phyloP scores from a whole-genome alignment of 495 filamentous ascomycete genomes.

The Aspergillus heteromorphus region DNA sequence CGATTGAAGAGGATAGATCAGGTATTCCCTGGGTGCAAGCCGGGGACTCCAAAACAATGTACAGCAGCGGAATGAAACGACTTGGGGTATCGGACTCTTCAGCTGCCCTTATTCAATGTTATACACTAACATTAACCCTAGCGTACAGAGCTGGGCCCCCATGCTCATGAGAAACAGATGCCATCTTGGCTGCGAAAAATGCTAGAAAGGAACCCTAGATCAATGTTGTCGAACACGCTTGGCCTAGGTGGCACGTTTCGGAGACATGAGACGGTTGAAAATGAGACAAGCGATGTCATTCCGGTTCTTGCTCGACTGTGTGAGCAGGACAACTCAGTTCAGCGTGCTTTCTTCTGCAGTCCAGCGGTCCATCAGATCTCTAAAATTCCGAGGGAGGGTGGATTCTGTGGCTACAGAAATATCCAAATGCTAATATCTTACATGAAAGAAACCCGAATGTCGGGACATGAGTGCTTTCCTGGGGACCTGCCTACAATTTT shows the following conservation, averaged over 20 bases:
- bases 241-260: constrained; percentile 44
- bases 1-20: not conserved
- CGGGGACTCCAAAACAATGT: not conserved
- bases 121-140: constrained; percentile 22
- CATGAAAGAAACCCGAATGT: constrained; percentile 52
- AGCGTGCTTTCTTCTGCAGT: constrained; percentile 75
- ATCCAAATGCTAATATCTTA: constrained; percentile 91
- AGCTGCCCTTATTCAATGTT: not conserved
- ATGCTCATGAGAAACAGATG: constrained; percentile 87
- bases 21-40: not conserved
- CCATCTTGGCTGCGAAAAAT: constrained; percentile 68
- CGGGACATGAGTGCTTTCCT: constrained; percentile 56
- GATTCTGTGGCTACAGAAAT: constrained; percentile 97
- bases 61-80: constrained; percentile 18
- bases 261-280: constrained; percentile 46
- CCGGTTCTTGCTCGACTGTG: constrained; percentile 68
- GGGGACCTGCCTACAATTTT: constrained; percentile 70
- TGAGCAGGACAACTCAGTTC: constrained; percentile 55
- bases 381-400: constrained; percentile 74
- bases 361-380: constrained; percentile 71
- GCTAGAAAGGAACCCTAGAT: constrained; percentile 59
- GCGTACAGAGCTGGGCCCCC: constrained; percentile 67
- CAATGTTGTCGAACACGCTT: constrained; percentile 51
- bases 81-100: constrained; percentile 33
- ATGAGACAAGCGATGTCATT: constrained; percentile 64